Conservation (phyloP, 2,329 filamentous ascomycete genomes). For the Byssoonygena ceratinophila region DNA sequence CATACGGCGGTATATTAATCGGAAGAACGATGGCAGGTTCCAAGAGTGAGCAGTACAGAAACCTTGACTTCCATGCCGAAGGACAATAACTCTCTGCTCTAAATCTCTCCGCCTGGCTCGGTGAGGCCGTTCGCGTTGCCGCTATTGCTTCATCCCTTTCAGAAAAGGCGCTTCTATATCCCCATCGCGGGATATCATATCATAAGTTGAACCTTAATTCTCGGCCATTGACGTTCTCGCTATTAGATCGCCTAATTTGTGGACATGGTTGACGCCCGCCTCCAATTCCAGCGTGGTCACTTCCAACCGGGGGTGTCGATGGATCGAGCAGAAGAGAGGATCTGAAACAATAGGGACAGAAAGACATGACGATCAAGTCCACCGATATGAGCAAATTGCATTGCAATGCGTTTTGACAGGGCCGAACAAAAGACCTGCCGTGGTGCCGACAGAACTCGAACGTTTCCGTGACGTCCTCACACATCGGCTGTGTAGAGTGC, state of each 20-base stretch:
- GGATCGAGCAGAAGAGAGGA: neutral
- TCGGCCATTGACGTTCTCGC: neutral
- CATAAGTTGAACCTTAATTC: no score
- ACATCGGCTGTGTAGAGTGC: no score
- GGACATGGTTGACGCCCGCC: neutral
- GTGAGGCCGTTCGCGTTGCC: no score
- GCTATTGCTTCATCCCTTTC: no score
- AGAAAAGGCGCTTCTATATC: no score
- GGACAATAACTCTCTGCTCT: no score
- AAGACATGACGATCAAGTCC: constrained; percentile 13
- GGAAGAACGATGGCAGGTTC: no score
- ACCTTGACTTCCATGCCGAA: no score
- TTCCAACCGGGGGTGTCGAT: neutral
- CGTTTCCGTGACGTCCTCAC: constrained; percentile 13
- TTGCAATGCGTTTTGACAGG: constrained; percentile 5
- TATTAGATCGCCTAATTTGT: neutral
- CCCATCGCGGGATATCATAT: no score
- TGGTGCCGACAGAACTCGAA: constrained; percentile 16
- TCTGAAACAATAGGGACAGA: constrained; percentile 9
- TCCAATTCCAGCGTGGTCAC: neutral
- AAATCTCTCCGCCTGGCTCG: no score
- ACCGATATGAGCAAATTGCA: constrained; percentile 9
- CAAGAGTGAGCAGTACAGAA: no score
- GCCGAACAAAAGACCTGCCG: constrained; percentile 7
- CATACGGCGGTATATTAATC: no score